Evolutionary conservation across 345 rosid species (phyloP).

Genomic region (Melastoma malabathricum): DNA sequence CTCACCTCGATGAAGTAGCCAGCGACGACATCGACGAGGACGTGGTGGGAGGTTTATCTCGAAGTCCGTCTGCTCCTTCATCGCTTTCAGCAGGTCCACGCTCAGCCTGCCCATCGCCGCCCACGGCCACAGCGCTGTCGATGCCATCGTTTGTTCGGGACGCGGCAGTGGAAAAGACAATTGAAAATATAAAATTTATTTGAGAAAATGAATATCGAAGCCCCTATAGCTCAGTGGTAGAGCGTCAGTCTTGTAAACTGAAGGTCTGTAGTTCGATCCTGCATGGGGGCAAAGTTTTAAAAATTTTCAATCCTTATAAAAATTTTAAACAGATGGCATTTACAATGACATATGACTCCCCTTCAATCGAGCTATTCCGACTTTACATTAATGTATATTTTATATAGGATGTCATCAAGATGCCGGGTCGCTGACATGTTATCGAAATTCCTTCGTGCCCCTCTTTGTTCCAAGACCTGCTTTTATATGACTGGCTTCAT

Average conservation of each 20-base stretch:
- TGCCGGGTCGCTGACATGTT: too few relatives aligned
- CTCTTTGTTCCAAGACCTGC: too few relatives aligned
- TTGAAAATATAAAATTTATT: not conserved
- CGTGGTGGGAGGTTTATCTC: slow-evolving; percentile 82
- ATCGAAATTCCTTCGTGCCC: too few relatives aligned
- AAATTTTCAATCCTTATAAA: too few relatives aligned
- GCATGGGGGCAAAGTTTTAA: slow-evolving; percentile 40
- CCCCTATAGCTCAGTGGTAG: slow-evolving; percentile 90
- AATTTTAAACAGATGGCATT: not conserved
- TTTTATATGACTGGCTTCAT: too few relatives aligned
- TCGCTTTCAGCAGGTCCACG: slow-evolving; percentile 69
- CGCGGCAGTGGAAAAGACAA: not conserved
- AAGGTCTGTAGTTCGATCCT: slow-evolving; percentile 79
- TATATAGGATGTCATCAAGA: too few relatives aligned
- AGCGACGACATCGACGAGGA: slow-evolving; percentile 88
- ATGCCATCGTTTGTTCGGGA: slow-evolving; percentile 19
- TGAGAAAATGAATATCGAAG: not conserved
- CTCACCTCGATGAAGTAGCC: slow-evolving; percentile 93
- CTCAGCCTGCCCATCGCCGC: slow-evolving; percentile 63
- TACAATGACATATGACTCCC: too few relatives aligned
- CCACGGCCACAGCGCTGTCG: slow-evolving; percentile 17
- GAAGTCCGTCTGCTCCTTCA: slow-evolving; percentile 78
- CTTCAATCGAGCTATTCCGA: too few relatives aligned
- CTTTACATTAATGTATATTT: too few relatives aligned
- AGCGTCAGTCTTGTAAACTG: slow-evolving; percentile 83